Base-by-base conservation (phyloP, 441 rosid genomes). In the Arabidopsis hybrid region DNA sequence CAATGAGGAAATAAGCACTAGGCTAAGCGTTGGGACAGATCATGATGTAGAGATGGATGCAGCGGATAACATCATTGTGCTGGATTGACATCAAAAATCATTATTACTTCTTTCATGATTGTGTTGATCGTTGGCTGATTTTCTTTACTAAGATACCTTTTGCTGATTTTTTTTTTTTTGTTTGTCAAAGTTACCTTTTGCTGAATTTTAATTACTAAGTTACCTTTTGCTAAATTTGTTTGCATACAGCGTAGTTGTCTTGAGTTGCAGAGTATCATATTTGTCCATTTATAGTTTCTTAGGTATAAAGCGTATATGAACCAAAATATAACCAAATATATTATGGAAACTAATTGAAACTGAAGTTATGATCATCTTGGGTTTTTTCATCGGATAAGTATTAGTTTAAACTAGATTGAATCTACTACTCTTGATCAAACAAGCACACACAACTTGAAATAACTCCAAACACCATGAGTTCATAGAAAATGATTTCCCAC, bases 381-480 rank as follows among this genome's bases (percentile, higher is more conserved):
- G 0, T 42, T 21, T 53, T 39, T 67, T n/a, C 4, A 29, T 40
- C 12, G 35, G 32, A 60, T 38, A 38, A 21, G 17, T 40, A 38
- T 21, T 11, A n/a, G 32, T 21, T 60, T 40, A 35, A 21, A 21
- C 9, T 4, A 57, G 43, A 34, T 36, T 43, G 70, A 65, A 65
- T 36, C 40, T 16, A 29, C 8, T 16, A 45, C 13, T 12, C 53
- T 55, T 67, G 39, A 42, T 55, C 43, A 31, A 55, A 16, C 42
- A 57, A 21, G 59, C 16, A 42, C 47, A 42, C 14, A 13, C 49
- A 45, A 45, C 49, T n/a, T 45, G 49, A 45, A 6, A 45, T 6
- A 45, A 45, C 49, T 45, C 49, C 49, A 45, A n/a, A 45, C 17
- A 45, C 36, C 21, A n/a, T 14, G n/a, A 21, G 40, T 52, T 71